Evolutionary conservation across 2,329 filamentous ascomycete species (phyloP), one percentile per base, ranked within the genome.

Genomic region (Botrytis aclada): DNA sequence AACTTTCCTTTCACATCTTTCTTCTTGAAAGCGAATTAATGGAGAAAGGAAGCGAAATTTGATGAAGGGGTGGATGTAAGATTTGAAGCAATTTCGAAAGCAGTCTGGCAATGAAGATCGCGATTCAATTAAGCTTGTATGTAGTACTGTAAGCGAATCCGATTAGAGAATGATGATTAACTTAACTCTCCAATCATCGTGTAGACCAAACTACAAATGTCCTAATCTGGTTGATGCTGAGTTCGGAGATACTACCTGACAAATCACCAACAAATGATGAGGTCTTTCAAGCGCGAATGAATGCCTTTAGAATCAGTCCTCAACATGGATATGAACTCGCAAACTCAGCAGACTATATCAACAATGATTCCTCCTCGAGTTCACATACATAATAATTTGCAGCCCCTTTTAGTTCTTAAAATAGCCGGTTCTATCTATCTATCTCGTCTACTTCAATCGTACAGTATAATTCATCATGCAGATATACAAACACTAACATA

Each of bases 21-120:
- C 22, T 4, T 41, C 39, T 41, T 10, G 47, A 45, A 7, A n/a
- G 29, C 34, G 22, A 37, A n/a, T n/a, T 22, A 39, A 41, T 39
- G 32, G 32, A 18, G 63, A 66, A 66, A 9, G 32, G 16, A n/a
- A 66, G 22, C 32, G 29, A 66, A 51, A 66, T 66, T 51, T 66
- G 43, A 65, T 65, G 63, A 65, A 65, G 43, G 62, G 63, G 63
- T 65, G 29, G 63, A 66, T 62, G n/a, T n/a, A n/a, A 61, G 20
- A 39, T 39, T 61, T 61, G 34, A 37, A 41, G 60, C 60, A n/a
- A 56, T 32, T 14, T 56, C n/a, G 51, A 56, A 32, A 56, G 51
- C 51, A 56, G n/a, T 56, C n/a, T 29, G n/a, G n/a, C n/a, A 41
- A 51, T 66, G 22, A 66, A 65, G 63, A 65, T 65, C 43, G 10